Evolutionary conservation across 345 rosid species (phyloP), one percentile per base, ranked within the genome.

Genomic region (Euphorbia tirucalli): DNA sequence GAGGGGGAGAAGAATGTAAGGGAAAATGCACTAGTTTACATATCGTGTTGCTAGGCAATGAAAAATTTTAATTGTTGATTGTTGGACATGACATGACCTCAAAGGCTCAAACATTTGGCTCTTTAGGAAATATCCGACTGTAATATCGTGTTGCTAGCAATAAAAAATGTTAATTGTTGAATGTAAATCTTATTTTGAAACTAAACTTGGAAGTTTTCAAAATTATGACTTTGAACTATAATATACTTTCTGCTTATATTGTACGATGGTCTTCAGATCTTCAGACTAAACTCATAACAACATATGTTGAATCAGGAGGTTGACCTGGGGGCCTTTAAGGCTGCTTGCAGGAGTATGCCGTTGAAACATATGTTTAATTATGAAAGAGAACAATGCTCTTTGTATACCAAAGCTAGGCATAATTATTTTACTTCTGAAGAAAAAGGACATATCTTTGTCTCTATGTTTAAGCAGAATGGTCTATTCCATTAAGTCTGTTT

Each of bases 1-100:
- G 81, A 70, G 43, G 81, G 97, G 64, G 99, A 95, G 83, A 92
- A 85, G 71, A 78, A 95, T 79, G 99, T 90, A 84, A 88, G 90
- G 60, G 16, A 19, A 74, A 67, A 66, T 44, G 50, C 52, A 1
- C 61, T 61, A 30, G 52, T 46, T 41, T 55, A 59, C 19, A 18
- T 61, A 61, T 48, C 39, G n/a, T 59, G 27, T 66, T 3, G 16
- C 55, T 32, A 9, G 65, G 14, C 18, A 52, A 43, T 62, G 41
- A 15, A 32, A 7, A 48, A n/a, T n/a, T 57, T 69, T 69, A 27
- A 28, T 71, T 21, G 25, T n/a, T 49, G 25, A 55, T 31, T 41
- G 8, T 41, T 30, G 61, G 41, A 22, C 66, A 8, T 35, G 24
- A 30, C 54, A 37, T 55, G 44, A 41, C 3, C n/a, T n/a, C n/a